Conservation (phyloP, 2,329 filamentous ascomycete species). For the Colletotrichum sp. region DNA sequence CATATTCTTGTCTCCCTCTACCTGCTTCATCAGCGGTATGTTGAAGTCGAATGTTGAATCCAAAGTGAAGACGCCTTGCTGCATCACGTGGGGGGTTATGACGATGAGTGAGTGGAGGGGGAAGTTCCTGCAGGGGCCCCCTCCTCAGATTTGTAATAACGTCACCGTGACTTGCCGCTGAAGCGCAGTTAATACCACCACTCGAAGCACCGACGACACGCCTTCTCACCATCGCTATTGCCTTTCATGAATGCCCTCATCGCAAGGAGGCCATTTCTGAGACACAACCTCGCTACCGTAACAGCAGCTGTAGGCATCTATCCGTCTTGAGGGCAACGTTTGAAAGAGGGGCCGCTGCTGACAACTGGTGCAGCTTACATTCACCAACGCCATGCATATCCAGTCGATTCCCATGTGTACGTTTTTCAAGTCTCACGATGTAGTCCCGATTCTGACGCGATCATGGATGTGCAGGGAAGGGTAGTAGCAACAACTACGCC, state of each 20-base stretch:
- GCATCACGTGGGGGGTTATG: conserved; percentile 9
- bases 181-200: not conserved
- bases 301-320: conserved; percentile 33
- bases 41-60: not conserved
- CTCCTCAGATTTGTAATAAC: conserved; percentile 16
- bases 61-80: not conserved
- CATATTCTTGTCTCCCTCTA: not conserved
- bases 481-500: conserved; percentile 81
- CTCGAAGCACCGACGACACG: not conserved
- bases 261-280: conserved; percentile 37
- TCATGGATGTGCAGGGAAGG: conserved; percentile 63
- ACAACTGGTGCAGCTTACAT: conserved; percentile 34
- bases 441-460: not conserved
- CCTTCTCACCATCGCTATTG: not conserved
- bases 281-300: conserved; percentile 32
- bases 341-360: not conserved
- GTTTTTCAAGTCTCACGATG: conserved; percentile 33
- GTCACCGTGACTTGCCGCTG: conserved; percentile 15
- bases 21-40: not conserved
- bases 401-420: conserved; percentile 89
- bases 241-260: conserved; percentile 48
- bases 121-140: not conserved
- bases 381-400: conserved; percentile 75
- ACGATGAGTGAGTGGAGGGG: not conserved
- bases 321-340: not conserved